These are phyloP conservation scores for Geoglossum cookeanum DNA, from an alignment of 2,329 filamentous ascomycete species.

Conservation along the genomic window DNA sequence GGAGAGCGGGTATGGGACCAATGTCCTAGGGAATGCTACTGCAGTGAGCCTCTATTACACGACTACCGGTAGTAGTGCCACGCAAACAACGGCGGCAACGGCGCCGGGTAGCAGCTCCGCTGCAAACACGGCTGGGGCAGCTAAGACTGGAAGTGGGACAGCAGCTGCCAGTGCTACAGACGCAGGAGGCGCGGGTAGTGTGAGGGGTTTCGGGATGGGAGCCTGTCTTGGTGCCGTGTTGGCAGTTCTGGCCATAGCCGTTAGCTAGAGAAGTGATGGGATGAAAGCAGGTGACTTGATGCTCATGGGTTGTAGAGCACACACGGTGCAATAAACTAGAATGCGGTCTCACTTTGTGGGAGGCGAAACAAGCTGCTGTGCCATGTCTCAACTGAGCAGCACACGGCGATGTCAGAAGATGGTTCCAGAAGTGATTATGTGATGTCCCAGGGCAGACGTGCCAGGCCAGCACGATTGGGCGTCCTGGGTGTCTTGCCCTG, in stretches of 20 bases:
- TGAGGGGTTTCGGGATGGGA: neutral
- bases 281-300: neutral
- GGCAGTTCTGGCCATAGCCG: neutral
- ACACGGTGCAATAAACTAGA: neutral
- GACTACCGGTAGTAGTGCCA: neutral
- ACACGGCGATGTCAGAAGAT: neutral
- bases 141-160: neutral
- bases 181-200: neutral
- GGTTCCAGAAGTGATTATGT: too few relatives aligned
- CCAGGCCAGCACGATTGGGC: too few relatives aligned
- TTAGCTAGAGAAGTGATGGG: neutral
- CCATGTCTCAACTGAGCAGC: neutral
- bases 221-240: neutral
- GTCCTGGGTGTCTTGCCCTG: too few relatives aligned
- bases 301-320: neutral
- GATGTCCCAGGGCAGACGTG: too few relatives aligned
- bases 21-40: slow-evolving; percentile 3
- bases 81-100: neutral
- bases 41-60: slow-evolving; percentile 4
- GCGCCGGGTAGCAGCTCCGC: neutral
- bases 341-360: neutral
- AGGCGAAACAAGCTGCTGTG: neutral
- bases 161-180: neutral
- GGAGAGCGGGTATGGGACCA: neutral
- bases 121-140: neutral